Conservation (phyloP, 352 stramenopile genomes). For the Paralagenidium karlingii region DNA sequence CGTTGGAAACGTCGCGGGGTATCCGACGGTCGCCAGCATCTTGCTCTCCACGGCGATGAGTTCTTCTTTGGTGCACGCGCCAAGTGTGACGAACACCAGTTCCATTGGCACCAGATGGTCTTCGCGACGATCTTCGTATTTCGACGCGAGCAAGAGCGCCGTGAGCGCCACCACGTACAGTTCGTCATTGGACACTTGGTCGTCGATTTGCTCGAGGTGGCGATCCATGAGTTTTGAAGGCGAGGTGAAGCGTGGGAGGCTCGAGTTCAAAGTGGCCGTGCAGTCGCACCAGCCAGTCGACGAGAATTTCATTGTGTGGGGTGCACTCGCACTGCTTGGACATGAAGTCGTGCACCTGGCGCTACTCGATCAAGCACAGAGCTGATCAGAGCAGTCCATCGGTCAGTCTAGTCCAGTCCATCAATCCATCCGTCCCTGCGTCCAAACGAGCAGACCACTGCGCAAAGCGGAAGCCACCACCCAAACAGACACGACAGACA, state of each 20-base stretch:
- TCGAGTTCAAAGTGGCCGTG: constrained; percentile 73
- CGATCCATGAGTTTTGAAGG: constrained; percentile 72
- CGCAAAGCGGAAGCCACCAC: too few species aligned
- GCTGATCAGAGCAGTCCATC: too few species aligned
- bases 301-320: constrained; percentile 98
- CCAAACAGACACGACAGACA: too few species aligned
- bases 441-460: too few species aligned
- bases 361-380: too few species aligned
- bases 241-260: constrained; percentile 75
- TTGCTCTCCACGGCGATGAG: constrained; percentile 76
- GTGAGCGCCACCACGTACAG: constrained; percentile 95
- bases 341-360: constrained; percentile 1
- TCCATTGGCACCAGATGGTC: constrained; percentile 36
- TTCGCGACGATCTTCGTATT: constrained; percentile 98
- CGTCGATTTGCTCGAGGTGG: constrained; percentile 47
- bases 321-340: constrained; percentile 93
- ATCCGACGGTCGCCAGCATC: constrained; percentile 47
- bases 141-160: constrained; percentile 92
- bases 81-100: constrained; percentile 91
- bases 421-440: too few species aligned
- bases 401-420: too few species aligned
- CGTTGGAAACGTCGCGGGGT: constrained; percentile 72
- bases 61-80: constrained; percentile 83
- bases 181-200: constrained; percentile 71
- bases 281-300: constrained; percentile 98